Percentiles rank a stretch among this genome's conserved stretches.
phyloP scores from a whole-genome alignment of 2,329 filamentous ascomycete genomes.

The Xylogone sp. region DNA sequence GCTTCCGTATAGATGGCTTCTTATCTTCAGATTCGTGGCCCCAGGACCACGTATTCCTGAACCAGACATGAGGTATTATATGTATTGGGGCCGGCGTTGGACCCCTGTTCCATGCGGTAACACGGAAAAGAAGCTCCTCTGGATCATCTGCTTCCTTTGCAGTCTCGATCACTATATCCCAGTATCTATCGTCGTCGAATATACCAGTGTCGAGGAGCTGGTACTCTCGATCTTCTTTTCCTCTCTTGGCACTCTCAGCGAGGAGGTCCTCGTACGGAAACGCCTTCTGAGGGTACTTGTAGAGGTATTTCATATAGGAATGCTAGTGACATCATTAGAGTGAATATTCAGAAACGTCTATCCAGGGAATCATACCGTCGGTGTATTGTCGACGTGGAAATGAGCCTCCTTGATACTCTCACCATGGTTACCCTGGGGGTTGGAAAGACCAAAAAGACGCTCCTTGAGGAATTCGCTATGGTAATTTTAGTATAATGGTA shows the following conservation, averaged over 20 bases:
- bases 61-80: slow-evolving; percentile 94
- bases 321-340: slow-evolving; percentile 51
- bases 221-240: slow-evolving; percentile 79
- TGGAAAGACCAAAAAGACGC: slow-evolving; percentile 89
- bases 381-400: slow-evolving; percentile 94
- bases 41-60: slow-evolving; percentile 97
- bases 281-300: slow-evolving; percentile 90
- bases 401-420: slow-evolving; percentile 96
- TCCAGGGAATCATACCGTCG: slow-evolving; percentile 33
- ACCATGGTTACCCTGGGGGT: slow-evolving; percentile 95
- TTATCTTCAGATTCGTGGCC: slow-evolving; percentile 70
- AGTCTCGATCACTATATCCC: slow-evolving; percentile 96
- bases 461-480: slow-evolving; percentile 87
- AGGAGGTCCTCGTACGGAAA: slow-evolving; percentile 91
- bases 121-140: slow-evolving; percentile 87
- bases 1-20: slow-evolving; percentile 73
- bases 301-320: slow-evolving; percentile 98
- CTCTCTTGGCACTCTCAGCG: slow-evolving; percentile 75
- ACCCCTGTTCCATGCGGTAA: slow-evolving; percentile 94
- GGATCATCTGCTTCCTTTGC: slow-evolving; percentile 91
- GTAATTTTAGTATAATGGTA: slow-evolving; percentile 25
- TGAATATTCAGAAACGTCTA: neutral
- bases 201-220: slow-evolving; percentile 85
- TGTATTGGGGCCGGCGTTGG: slow-evolving; percentile 87
- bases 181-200: slow-evolving; percentile 88